phyloP scores from a whole-genome alignment of 768 basidiomycete species.

The Phylloporus scabripes region DNA sequence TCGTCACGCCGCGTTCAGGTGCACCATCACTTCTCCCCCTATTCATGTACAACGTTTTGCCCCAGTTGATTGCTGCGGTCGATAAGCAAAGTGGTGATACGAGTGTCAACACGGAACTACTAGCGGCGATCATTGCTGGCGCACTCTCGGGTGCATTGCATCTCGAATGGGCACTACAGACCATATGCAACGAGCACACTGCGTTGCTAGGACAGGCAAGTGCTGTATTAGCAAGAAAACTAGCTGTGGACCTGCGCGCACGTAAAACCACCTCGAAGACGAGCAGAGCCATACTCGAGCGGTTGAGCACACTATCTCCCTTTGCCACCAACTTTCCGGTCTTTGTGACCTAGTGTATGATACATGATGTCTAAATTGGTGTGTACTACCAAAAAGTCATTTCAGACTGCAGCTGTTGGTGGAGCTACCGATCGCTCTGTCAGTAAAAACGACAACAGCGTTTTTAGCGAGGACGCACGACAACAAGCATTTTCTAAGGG shows the following conservation, averaged over 20 bases:
- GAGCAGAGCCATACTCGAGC: conserved; percentile 51
- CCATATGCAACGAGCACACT: conserved; percentile 45
- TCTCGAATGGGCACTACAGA: conserved; percentile 61
- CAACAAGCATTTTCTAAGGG: conserved; percentile 72
- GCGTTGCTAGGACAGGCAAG: conserved; percentile 58
- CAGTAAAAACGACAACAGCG: background rate
- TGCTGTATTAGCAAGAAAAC: conserved; percentile 55
- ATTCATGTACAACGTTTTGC: conserved; percentile 65
- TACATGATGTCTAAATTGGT: conserved; percentile 11
- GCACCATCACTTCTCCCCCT: conserved; percentile 65
- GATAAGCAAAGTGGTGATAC: conserved; percentile 54
- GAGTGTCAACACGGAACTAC: conserved; percentile 52
- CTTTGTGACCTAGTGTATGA: conserved; percentile 34
- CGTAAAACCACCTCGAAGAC: conserved; percentile 44
- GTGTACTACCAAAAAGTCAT: conserved; percentile 7
- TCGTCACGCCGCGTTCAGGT: conserved; percentile 54
- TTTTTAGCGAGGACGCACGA: conserved; percentile 46
- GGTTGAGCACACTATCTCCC: conserved; percentile 53
- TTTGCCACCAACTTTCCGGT: conserved; percentile 74
- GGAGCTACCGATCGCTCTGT: conserved; percentile 37
- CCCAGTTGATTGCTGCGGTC: conserved; percentile 47
- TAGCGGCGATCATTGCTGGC: conserved; percentile 61
- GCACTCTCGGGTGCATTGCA: conserved; percentile 63
- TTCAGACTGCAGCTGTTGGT: conserved; percentile 40
- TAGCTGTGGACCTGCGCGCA: conserved; percentile 57